Percentiles rank a stretch among this genome's conserved stretches.
These are phyloP conservation scores for Tricholomella constricta DNA, from an alignment of 768 basidiomycete genomes.

Conservation along the genomic window DNA sequence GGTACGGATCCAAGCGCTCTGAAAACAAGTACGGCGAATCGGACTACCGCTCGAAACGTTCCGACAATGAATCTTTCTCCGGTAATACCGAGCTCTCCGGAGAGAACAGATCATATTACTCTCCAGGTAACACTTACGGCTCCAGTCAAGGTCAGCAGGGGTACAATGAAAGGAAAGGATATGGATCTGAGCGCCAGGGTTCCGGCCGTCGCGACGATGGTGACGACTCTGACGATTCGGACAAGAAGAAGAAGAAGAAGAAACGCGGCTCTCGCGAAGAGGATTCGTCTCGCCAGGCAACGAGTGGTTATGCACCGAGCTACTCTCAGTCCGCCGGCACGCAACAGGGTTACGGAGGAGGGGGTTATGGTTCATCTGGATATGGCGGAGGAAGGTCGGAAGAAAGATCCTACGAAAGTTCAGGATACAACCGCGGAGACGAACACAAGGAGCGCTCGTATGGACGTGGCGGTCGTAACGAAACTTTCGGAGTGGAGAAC, in stretches of 20 bases:
- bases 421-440: slow-evolving; percentile 12
- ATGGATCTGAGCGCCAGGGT: not conserved
- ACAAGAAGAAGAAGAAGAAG: not conserved
- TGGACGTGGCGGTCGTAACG: slow-evolving; percentile 27
- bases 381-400: slow-evolving; percentile 17
- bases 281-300: slow-evolving; percentile 16
- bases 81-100: slow-evolving; percentile 3
- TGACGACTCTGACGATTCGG: not conserved
- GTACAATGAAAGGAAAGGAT: slow-evolving; percentile 3
- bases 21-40: slow-evolving; percentile 1
- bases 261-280: not conserved
- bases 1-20: slow-evolving; percentile 19
- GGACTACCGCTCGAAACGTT: no score
- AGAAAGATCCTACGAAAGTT: slow-evolving; percentile 12
- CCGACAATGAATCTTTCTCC: not conserved
- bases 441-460: slow-evolving; percentile 10
- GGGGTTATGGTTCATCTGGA: slow-evolving; percentile 19
- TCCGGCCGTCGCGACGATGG: not conserved
- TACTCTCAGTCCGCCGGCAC: slow-evolving; percentile 15
- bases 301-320: slow-evolving; percentile 14
- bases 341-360: slow-evolving; percentile 19
- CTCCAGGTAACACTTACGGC: not conserved
- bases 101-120: not conserved
- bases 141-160: not conserved
- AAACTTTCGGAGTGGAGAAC: slow-evolving; percentile 57